A percentile compares a stretch with the other conserved stretches of the same genome.
phyloP scores from a whole-genome alignment of 306 rosid species.

The Acacia acuminata region DNA sequence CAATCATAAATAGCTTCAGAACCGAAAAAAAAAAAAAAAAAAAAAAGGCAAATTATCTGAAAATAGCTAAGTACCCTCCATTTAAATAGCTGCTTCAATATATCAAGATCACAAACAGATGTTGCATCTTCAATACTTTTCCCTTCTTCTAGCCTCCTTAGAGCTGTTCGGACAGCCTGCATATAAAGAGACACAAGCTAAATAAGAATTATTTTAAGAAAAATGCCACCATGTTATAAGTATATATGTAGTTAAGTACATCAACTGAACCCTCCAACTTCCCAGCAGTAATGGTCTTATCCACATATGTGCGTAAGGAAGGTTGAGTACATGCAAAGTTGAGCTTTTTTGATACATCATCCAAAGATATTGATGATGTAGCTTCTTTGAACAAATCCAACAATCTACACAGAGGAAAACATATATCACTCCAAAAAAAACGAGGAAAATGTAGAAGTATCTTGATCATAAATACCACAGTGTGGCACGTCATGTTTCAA shows the following conservation, averaged over 20 bases:
- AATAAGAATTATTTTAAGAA: background rate
- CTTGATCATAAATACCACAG: constrained; percentile 24
- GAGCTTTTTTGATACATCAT: constrained; percentile 56
- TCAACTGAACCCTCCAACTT: constrained; percentile 86
- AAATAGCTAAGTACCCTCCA: constrained; percentile 73
- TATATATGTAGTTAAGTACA: constrained; percentile 40
- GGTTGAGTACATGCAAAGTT: constrained; percentile 60
- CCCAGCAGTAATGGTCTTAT: constrained; percentile 72
- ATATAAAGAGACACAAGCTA: constrained; percentile 27
- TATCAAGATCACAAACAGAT: constrained; percentile 78
- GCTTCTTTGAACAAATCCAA: constrained; percentile 63
- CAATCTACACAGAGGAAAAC: constrained; percentile 52
- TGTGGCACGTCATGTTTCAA: constrained; percentile 25
- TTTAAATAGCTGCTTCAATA: constrained; percentile 63
- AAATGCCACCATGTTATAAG: constrained; percentile 4
- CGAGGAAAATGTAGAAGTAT: constrained; percentile 24
- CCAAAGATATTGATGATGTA: constrained; percentile 60
- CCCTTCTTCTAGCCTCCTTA: constrained; percentile 66
- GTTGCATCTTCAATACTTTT: constrained; percentile 61
- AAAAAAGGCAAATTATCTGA: background rate
- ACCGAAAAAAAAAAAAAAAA: constrained; percentile 13
- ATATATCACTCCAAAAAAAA: background rate
- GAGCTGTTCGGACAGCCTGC: constrained; percentile 85
- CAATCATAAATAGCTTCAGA: constrained; percentile 14
- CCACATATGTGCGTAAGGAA: constrained; percentile 46